A percentile compares a stretch with the other conserved stretches of the same genome.
Evolutionary conservation across 2,329 filamentous ascomycete genomes (phyloP).

Genomic region (Onygenales sp.): DNA sequence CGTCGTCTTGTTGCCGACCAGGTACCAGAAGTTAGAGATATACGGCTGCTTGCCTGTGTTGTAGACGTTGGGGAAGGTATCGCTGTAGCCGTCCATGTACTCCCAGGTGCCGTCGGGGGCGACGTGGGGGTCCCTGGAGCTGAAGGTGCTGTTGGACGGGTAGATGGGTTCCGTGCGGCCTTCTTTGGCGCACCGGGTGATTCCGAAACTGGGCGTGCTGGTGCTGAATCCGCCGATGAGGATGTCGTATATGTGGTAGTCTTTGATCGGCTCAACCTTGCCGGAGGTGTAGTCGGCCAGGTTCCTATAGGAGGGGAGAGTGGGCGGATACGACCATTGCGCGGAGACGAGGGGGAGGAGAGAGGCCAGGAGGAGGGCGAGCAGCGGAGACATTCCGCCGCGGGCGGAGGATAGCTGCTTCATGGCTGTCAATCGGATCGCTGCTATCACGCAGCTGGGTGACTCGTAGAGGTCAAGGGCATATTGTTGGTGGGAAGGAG

Average conservation of each 20-base stretch:
- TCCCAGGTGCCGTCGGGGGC: constrained; percentile 2
- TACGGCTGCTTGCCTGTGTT: not conserved
- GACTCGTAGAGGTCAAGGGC: too few relatives aligned
- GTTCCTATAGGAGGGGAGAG: not conserved
- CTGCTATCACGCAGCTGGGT: too few relatives aligned
- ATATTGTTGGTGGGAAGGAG: too few relatives aligned
- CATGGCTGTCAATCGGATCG: too few relatives aligned
- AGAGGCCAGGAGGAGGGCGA: not conserved
- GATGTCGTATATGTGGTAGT: not conserved
- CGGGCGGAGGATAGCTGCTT: too few relatives aligned
- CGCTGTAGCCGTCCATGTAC: not conserved
- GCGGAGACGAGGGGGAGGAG: not conserved
- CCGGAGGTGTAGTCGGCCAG: constrained; percentile 2
- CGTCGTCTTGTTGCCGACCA: not conserved
- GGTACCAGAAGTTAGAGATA: not conserved
- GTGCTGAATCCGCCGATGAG: constrained; percentile 1
- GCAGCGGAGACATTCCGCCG: not conserved
- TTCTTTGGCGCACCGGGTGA: constrained; percentile 1
- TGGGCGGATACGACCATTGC: not conserved
- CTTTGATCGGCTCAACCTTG: not conserved
- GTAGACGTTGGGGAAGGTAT: not conserved
- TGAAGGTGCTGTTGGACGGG: constrained; percentile 1
- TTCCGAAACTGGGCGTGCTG: not conserved
- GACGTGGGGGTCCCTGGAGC: not conserved
- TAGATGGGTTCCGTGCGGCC: constrained; percentile 2